Percentiles rank a stretch among this genome's conserved stretches.
Evolutionary conservation across 305 asterid species (phyloP).

Genomic region (Fraxinus floribunda): DNA sequence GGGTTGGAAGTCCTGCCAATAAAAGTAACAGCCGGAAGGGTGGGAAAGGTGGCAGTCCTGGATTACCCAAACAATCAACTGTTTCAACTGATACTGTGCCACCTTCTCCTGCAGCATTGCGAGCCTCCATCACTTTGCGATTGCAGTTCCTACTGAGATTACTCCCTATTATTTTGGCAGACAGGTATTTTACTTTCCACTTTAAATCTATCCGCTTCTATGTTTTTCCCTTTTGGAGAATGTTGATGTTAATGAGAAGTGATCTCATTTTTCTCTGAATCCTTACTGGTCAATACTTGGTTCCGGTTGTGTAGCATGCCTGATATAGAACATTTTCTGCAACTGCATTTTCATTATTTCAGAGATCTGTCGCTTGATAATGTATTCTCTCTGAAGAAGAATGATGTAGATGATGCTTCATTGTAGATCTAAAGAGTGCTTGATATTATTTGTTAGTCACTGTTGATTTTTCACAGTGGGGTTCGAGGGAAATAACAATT

Average conservation of each 20-base stretch:
- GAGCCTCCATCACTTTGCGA: slow-evolving; percentile 90
- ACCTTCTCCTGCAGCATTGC: slow-evolving; percentile 86
- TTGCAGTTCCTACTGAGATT: slow-evolving; percentile 87
- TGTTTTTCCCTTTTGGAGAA: not conserved
- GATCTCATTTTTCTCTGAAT: not conserved
- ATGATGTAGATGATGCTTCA: not conserved
- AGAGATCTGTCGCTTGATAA: not conserved
- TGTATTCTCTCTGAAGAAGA: not conserved
- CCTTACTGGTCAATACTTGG: not conserved
- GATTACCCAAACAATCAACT: slow-evolving; percentile 62
- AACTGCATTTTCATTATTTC: not conserved
- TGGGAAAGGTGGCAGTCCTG: slow-evolving; percentile 73
- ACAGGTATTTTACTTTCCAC: slow-evolving; percentile 50
- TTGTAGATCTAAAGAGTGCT: not conserved
- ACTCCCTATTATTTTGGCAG: slow-evolving; percentile 82
- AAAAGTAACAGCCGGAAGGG: slow-evolving; percentile 77
- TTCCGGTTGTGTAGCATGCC: not conserved
- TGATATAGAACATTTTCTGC: not conserved
- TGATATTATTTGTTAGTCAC: not conserved
- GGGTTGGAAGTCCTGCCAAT: slow-evolving; percentile 67
- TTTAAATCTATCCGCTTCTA: slow-evolving; percentile 7
- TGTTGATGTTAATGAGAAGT: not conserved
- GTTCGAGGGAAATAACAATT: not conserved
- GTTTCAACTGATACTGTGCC: slow-evolving; percentile 68
- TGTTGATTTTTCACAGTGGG: not conserved